These are phyloP conservation scores for Ophiostoma angusticollis DNA, from an alignment of 2,329 filamentous ascomycete genomes.

Conservation along the genomic window DNA sequence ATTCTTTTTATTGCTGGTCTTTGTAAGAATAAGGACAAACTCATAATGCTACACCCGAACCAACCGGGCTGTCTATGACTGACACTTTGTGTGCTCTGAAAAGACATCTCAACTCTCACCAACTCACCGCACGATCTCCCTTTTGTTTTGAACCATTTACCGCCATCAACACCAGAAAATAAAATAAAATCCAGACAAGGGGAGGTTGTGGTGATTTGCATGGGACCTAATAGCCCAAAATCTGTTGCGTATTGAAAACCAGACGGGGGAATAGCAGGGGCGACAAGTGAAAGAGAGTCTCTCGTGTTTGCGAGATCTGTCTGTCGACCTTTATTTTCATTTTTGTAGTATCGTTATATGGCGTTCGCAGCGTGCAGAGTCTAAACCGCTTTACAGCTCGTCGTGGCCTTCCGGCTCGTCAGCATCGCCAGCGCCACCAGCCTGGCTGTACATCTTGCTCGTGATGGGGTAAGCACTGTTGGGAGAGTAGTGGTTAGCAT, in stretches of 20 bases:
- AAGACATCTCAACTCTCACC: too few relatives aligned
- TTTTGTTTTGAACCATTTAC: too few relatives aligned
- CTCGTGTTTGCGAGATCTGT: not conserved
- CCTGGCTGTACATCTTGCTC: slow-evolving; percentile 80
- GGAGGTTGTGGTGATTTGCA: too few relatives aligned
- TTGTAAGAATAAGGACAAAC: too few relatives aligned
- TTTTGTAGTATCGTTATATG: not conserved
- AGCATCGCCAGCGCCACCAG: slow-evolving; percentile 53
- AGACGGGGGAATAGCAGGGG: too few relatives aligned
- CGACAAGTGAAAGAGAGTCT: not conserved
- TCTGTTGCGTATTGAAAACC: too few relatives aligned
- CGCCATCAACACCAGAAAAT: slow-evolving; percentile 1
- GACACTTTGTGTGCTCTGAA: too few relatives aligned
- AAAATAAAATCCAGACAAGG: not conserved
- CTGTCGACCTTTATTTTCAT: not conserved
- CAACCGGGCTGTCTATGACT: too few relatives aligned
- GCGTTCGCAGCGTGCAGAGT: not conserved
- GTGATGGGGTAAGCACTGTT: slow-evolving; percentile 81
- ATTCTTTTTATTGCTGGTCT: too few relatives aligned
- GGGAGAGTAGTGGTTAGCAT: not conserved
- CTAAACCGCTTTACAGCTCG: slow-evolving; percentile 50
- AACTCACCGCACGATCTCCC: too few relatives aligned
- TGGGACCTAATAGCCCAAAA: not conserved
- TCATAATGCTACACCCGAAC: too few relatives aligned
- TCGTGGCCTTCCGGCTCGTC: slow-evolving; percentile 61